Evolutionary conservation across 176 grass and related monocot genomes (phyloP).

Genomic region (Cenchrus purpureus): DNA sequence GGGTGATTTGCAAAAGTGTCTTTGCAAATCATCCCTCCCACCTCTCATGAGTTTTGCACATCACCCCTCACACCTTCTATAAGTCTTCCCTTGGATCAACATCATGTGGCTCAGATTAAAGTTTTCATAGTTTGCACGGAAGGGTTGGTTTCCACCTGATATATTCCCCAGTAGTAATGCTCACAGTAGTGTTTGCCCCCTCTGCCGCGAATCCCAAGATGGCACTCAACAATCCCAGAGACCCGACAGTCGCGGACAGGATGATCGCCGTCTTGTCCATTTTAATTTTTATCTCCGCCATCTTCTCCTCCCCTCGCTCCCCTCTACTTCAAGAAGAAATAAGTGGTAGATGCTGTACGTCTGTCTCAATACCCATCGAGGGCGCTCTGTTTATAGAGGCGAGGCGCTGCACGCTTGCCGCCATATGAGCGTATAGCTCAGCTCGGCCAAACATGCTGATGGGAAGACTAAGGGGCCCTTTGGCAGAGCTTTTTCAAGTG

Average conservation of each 20-base stretch:
- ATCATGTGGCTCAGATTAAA: too few species aligned
- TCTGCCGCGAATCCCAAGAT: constrained; percentile 14
- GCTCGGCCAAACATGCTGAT: background rate
- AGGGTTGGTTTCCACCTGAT: too few species aligned
- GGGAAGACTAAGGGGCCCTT: too few species aligned
- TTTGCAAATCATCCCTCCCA: too few species aligned
- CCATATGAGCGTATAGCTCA: background rate
- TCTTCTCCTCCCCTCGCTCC: too few species aligned
- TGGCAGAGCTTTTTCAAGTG: too few species aligned
- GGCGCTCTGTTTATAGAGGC: background rate
- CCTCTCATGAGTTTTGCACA: too few species aligned
- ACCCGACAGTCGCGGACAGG: constrained; percentile 5
- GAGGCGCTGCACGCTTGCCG: background rate
- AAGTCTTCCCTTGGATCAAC: too few species aligned
- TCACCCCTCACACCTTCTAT: too few species aligned
- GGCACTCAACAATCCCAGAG: constrained; percentile 19
- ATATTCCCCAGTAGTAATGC: too few species aligned
- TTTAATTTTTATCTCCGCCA: background rate
- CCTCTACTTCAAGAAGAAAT: background rate
- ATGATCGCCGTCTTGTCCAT: constrained; percentile 28
- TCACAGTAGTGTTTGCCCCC: background rate
- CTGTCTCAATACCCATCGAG: background rate
- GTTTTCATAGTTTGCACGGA: too few species aligned
- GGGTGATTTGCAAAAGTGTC: too few species aligned
- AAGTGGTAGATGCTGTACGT: background rate